Evolutionary conservation across 2,329 filamentous ascomycete species (phyloP), one percentile per base, ranked within the genome.

Genomic region (Furcasterigmium furcatum): DNA sequence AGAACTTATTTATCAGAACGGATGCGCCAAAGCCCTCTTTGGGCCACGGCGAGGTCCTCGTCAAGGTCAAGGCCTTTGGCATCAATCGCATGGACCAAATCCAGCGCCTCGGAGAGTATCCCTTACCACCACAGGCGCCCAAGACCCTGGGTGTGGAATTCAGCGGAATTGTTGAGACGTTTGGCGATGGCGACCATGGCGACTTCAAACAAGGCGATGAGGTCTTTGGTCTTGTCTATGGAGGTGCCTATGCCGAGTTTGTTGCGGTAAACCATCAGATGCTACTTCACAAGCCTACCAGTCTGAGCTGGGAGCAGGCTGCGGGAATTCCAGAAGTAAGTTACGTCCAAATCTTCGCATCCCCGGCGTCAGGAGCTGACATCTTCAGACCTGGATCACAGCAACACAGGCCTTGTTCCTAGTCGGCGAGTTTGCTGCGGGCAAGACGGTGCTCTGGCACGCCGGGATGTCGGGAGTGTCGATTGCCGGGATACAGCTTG

Each of bases 361-460:
- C n/a, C n/a, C n/a, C n/a, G n/a, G n/a, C n/a, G n/a, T n/a, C n/a
- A n/a, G n/a, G n/a, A n/a, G n/a, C n/a, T n/a, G n/a, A n/a, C n/a
- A n/a, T n/a, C n/a, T n/a, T n/a, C n/a, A 94, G 74, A 76, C 86
- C 4, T 96, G 88, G 88, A 95, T 96, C 58, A 96, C 92, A 18
- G 92, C 92, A 2, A 86, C 87, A 8, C 92, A 97, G 73, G 91
- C 91, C 16, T 79, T 96, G 64, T 88, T 91, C 62, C 71, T 91
- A 10, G 80, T 97, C 16, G 87, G 90, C 41, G 82, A 81, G 14
- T 92, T 91, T 64, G 62, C 74, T 16, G 63, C 72, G 10, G 87
- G 87, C 7, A 84, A 91, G 67, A 79, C 78, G 13, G 81, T 92
- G 47, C 82, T 97, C 35, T 96, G 91, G 88, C 92, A 97, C 64